These are phyloP conservation scores for Remersonia thermophila DNA, from an alignment of 2,329 filamentous ascomycete species.

Conservation along the genomic window DNA sequence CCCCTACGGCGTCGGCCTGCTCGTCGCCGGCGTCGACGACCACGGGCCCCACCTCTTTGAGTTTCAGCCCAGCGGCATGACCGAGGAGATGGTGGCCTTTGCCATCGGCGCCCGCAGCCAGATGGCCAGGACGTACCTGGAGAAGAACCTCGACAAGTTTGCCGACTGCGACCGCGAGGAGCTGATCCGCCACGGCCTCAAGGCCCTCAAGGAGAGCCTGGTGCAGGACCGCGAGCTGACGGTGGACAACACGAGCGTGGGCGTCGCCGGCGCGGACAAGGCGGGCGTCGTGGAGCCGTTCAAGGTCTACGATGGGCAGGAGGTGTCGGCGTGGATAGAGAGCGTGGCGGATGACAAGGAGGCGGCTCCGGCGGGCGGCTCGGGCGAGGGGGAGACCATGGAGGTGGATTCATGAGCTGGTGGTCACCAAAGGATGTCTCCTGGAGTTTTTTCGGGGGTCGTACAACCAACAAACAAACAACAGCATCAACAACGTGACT, in stretches of 20 bases:
- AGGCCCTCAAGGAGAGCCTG: constrained; percentile 87
- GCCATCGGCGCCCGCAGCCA: constrained; percentile 92
- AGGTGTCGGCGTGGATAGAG: constrained; percentile 78
- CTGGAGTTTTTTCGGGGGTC: too few relatives aligned
- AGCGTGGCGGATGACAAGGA: constrained; percentile 47
- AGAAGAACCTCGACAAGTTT: constrained; percentile 82
- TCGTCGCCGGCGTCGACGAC: constrained; percentile 89
- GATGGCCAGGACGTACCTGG: constrained; percentile 95
- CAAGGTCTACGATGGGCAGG: constrained; percentile 80
- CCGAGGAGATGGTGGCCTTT: constrained; percentile 92
- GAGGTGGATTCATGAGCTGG: constrained; percentile 22
- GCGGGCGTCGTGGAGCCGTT: constrained; percentile 58
- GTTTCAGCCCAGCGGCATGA: constrained; percentile 93
- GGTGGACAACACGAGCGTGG: constrained; percentile 90
- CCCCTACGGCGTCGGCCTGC: constrained; percentile 86
- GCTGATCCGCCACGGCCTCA: constrained; percentile 79
- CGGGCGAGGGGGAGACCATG: constrained; percentile 26
- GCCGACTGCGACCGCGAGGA: constrained; percentile 65
- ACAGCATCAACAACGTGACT: too few relatives aligned
- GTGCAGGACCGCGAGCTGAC: constrained; percentile 97
- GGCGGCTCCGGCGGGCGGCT: constrained; percentile 25
- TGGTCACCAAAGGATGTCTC: background rate
- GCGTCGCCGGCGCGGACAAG: constrained; percentile 56
- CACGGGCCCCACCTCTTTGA: constrained; percentile 93
- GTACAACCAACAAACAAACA: too few relatives aligned